Percentiles rank a stretch among this genome's conserved stretches.
phyloP scores from a whole-genome alignment of 2,329 filamentous ascomycete species.

The Calycina marina region DNA sequence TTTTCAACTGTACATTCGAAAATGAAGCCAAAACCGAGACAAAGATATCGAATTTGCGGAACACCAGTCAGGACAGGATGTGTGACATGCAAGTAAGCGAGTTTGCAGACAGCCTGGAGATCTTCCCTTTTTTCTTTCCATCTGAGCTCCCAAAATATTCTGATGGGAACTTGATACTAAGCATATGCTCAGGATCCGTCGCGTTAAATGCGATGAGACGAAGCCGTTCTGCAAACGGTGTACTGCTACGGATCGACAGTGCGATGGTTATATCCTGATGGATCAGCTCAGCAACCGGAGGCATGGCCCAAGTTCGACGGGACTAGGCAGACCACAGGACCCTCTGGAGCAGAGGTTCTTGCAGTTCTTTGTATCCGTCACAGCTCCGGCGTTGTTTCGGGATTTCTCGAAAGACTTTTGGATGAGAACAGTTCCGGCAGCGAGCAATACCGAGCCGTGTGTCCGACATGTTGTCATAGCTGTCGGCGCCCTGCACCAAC shows the following conservation, averaged over 20 bases:
- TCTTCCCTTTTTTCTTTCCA: not conserved
- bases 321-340: slow-evolving; percentile 6
- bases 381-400: slow-evolving; percentile 13
- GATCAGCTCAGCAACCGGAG: not conserved
- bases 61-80: slow-evolving; percentile 19
- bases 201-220: slow-evolving; percentile 21
- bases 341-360: slow-evolving; percentile 12
- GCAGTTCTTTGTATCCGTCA: slow-evolving; percentile 15
- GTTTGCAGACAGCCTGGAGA: slow-evolving; percentile 4
- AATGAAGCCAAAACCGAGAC: slow-evolving; percentile 13
- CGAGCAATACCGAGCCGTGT: slow-evolving; percentile 13
- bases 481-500: slow-evolving; percentile 19
- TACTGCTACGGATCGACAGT: slow-evolving; percentile 18
- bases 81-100: slow-evolving; percentile 18
- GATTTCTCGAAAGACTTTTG: slow-evolving; percentile 17
- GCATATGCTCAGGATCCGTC: slow-evolving; percentile 12
- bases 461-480: slow-evolving; percentile 19
- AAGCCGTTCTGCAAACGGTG: slow-evolving; percentile 20
- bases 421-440: slow-evolving; percentile 14
- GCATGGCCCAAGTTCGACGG: not conserved
- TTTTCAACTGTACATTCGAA: no score
- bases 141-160: not conserved
- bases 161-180: slow-evolving; percentile 3
- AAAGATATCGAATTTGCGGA: slow-evolving; percentile 18
- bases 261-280: slow-evolving; percentile 18